Percentiles rank a stretch among this genome's conserved stretches.
phyloP scores from a whole-genome alignment of 345 rosid species.

The Ailanthus altissimus region DNA sequence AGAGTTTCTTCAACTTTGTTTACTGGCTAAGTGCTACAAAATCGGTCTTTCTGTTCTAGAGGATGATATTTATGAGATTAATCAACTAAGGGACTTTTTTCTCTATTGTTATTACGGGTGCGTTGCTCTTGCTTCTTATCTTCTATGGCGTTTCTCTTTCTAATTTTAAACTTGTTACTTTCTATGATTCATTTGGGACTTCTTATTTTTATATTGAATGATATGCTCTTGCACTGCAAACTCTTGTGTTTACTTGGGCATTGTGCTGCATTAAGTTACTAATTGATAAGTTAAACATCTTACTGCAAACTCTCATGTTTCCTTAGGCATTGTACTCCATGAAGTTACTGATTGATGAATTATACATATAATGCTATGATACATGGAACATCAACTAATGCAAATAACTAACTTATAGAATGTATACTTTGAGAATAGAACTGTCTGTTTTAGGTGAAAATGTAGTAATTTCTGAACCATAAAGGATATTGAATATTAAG shows the following conservation, averaged over 20 bases:
- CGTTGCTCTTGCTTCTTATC: constrained; percentile 28
- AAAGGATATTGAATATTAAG: background rate
- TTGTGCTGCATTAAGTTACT: background rate
- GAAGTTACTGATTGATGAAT: background rate
- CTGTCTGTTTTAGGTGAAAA: background rate
- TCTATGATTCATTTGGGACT: background rate
- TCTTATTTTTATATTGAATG: background rate
- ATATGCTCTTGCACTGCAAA: background rate
- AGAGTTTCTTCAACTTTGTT: constrained; percentile 82
- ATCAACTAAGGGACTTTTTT: constrained; percentile 83
- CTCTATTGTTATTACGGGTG: constrained; percentile 95
- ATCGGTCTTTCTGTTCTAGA: constrained; percentile 72
- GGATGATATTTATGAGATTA: constrained; percentile 87
- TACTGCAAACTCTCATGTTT: background rate
- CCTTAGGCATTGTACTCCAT: background rate
- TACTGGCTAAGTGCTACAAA: constrained; percentile 74
- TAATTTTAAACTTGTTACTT: background rate
- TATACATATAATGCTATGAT: background rate
- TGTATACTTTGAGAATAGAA: background rate
- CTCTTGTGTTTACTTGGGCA: background rate
- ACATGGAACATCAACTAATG: background rate
- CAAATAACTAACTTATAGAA: background rate
- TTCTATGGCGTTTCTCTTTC: background rate
- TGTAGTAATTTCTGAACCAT: background rate
- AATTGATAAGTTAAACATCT: background rate